Conservation (phyloP, 306 rosid species). For the Lagenaria siceraria region DNA sequence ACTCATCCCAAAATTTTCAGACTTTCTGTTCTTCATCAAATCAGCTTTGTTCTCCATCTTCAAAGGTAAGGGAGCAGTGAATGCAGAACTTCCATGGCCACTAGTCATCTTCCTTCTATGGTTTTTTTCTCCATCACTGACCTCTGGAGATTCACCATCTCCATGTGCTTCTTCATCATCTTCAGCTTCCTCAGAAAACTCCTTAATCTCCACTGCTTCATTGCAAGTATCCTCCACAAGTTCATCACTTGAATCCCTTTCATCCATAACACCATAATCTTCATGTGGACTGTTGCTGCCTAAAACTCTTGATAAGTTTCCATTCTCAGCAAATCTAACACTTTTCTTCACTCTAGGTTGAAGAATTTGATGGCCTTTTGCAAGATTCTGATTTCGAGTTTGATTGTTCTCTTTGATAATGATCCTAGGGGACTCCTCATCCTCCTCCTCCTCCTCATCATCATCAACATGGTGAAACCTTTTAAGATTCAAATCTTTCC, state of each 20-base stretch:
- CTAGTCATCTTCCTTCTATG: constrained; percentile 13
- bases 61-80: constrained; percentile 68
- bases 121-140: constrained; percentile 43
- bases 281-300: constrained; percentile 18
- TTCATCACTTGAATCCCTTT: constrained; percentile 55
- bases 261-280: constrained; percentile 36
- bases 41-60: constrained; percentile 69
- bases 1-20: constrained; percentile 32
- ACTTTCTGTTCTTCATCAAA: constrained; percentile 29
- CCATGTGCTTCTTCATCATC: constrained; percentile 26
- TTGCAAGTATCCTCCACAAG: constrained; percentile 22
- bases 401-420: constrained; percentile 16
- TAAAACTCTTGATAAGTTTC: constrained; percentile 30
- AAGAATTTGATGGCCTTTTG: constrained; percentile 24
- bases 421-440: constrained; percentile 7
- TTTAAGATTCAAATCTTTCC: constrained; percentile 29
- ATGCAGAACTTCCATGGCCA: constrained; percentile 26
- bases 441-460: constrained; percentile 22
- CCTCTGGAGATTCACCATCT: constrained; percentile 15
- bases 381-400: constrained; percentile 21
- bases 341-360: constrained; percentile 59
- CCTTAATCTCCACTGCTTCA: constrained; percentile 39
- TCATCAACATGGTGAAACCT: constrained; percentile 27
- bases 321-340: constrained; percentile 67
- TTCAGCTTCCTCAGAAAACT: constrained; percentile 31